Evolutionary conservation across 1,139 yeast species (phyloP), one percentile per base, ranked within the genome.

Genomic region (Lizanozyma gosingica): DNA sequence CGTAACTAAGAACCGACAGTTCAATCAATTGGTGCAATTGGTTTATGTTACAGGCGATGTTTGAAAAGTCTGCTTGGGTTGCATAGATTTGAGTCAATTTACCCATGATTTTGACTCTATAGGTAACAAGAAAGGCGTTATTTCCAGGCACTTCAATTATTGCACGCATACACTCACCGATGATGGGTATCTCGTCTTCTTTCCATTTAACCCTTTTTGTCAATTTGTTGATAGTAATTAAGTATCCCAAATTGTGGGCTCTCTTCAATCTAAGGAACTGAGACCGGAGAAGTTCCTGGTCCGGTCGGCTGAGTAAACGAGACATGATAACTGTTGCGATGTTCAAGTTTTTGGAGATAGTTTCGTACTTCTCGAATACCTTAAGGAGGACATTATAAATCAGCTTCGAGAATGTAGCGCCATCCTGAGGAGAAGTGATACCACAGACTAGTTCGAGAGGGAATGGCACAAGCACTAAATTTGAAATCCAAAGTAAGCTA

Each of bases 391-490:
- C 43, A 0, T 45, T 37, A 27, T 49, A 51, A 6, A 68, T 40
- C 15, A 46, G 35, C 1, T 37, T 17, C 2, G 56, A 48, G 37
- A 65, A 42, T 4, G 43, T 43, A 2, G 42, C 34, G 15, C 49
- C 48, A n/a, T n/a, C n/a, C n/a, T n/a, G n/a, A n/a, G n/a, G n/a
- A n/a, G n/a, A n/a, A n/a, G n/a, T n/a, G n/a, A n/a, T n/a, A n/a
- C n/a, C n/a, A n/a, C n/a, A n/a, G 14, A 65, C 55, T 3, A 47
- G 42, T 2, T 47, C 43, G 35, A 70, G 55, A 3, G 57, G 51
- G 43, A 70, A 70, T 2, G 76, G 76, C 2, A 66, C 69, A 4
- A 70, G 51, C 0, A 63, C 71, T 37, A 69, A 51, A 45, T 63
- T 65, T 3, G 65, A 59, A 18, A 70, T 51, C 76, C 76, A 70